These are phyloP conservation scores for Ophiostoma piceae DNA, from an alignment of 2,329 filamentous ascomycete genomes.

Conservation along the genomic window DNA sequence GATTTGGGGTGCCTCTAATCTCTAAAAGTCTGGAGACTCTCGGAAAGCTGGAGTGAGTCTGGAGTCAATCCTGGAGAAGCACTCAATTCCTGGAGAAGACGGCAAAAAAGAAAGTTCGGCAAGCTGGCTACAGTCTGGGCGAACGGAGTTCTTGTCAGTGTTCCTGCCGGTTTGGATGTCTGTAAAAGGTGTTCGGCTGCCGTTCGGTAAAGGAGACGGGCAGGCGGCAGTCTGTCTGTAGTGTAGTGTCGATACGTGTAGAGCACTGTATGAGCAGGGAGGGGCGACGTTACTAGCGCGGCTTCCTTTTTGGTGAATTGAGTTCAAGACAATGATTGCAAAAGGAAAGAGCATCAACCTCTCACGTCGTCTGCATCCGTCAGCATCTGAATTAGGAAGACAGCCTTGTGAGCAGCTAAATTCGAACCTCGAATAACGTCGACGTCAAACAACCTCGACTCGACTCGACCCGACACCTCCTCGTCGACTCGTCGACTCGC, in stretches of 20 bases:
- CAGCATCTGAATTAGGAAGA: neutral
- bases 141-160: conserved; percentile 17
- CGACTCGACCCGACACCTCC: neutral
- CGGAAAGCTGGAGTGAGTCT: neutral
- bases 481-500: neutral
- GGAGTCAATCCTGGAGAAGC: neutral
- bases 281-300: conserved; percentile 14
- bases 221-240: neutral
- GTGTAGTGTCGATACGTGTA: neutral
- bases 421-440: no score
- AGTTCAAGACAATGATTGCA: neutral
- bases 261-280: no score
- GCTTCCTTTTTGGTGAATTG: neutral
- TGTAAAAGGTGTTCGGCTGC: conserved; percentile 21
- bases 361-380: neutral
- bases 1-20: neutral
- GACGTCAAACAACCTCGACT: neutral
- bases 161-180: no score
- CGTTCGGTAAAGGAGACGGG: conserved; percentile 21
- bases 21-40: neutral
- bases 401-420: neutral
- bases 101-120: neutral
- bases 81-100: neutral
- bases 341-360: neutral
- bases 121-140: conserved; percentile 12